Evolutionary conservation across 192 early-diverging fungal species (phyloP), one percentile per base, ranked within the genome.

Genomic region (Entomortierella chlamydospora): DNA sequence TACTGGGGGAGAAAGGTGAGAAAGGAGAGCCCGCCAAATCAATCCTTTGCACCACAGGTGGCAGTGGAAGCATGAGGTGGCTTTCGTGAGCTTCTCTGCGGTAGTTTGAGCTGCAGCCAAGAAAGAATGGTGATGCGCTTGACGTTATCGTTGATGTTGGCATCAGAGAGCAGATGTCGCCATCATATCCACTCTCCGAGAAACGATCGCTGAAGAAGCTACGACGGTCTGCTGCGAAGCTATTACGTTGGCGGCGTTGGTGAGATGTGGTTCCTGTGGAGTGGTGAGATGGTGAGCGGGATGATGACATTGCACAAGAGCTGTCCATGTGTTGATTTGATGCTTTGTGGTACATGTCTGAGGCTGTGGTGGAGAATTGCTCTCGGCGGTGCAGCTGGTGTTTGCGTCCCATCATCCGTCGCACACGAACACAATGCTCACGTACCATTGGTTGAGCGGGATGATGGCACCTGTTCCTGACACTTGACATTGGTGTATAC

Each of bases 361-460:
- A 17, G 62, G 56, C 62, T 52, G 62, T 51, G 33, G 37, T 39
- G 12, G 57, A 49, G 53, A 11, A 54, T 26, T 70, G 55, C 68
- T 57, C 73, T 43, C 76, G 76, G 26, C 76, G 76, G 31, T 66
- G 62, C 68, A 79, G 18, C 31, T 79, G 76, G 30, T 65, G 67
- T 49, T 79, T 79, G 53, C 76, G 76, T 26, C 67, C 68, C 56
- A 69, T 64, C 47, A 69, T 65, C 47, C 56, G 76, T 79, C 76
- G 76, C 39, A 79, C 76, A 65, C 68, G 76, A 60, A 79, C 68
- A 55, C 76, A 79, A 64, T 79, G 61, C 47, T 61, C 39, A 26
- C 76, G 76, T 28, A 25, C 31, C 45, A 43, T 47, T 65, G 68
- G 49, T 62, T 61, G 45, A 23, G 56, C 34, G 22, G 22, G 42